These are phyloP conservation scores for Rhododendron griersonianum DNA, from an alignment of 148 eudicot genomes.

Conservation along the genomic window DNA sequence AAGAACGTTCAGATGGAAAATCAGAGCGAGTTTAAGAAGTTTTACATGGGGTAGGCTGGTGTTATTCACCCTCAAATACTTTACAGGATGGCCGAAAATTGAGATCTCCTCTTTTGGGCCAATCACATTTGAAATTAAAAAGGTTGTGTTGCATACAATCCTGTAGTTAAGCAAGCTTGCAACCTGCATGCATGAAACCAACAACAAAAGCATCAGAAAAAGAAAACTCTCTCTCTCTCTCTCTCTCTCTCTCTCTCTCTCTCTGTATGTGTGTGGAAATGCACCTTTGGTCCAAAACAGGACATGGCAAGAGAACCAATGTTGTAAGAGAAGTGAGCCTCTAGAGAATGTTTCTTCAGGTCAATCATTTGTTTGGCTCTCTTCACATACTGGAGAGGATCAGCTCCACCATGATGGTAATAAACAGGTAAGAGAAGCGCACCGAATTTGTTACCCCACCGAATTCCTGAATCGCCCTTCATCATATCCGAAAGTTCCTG, in stretches of 20 bases:
- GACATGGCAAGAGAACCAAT: conserved; percentile 38
- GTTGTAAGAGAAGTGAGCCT: conserved; percentile 46
- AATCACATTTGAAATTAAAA: conserved; percentile 45
- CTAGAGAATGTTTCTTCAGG: conserved; percentile 51
- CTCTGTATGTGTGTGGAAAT: not conserved
- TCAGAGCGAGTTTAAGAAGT: not conserved
- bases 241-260: too few relatives aligned
- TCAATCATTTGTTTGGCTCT: conserved; percentile 62
- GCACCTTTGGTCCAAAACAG: conserved; percentile 55
- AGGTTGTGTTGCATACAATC: conserved; percentile 43
- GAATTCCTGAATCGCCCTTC: conserved; percentile 22
- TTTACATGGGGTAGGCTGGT: conserved; percentile 53
- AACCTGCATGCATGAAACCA: conserved; percentile 15
- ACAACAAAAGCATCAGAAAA: not conserved
- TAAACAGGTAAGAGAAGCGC: conserved; percentile 47
- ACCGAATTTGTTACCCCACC: conserved; percentile 63
- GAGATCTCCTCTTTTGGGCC: conserved; percentile 53
- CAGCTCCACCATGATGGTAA: conserved; percentile 30
- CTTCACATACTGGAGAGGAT: conserved; percentile 40
- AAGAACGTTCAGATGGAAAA: not conserved
- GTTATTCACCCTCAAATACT: conserved; percentile 36
- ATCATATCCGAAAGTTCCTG: conserved; percentile 33
- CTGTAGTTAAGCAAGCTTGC: conserved; percentile 42
- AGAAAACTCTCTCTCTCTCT: not conserved
- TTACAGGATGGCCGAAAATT: conserved; percentile 43